A percentile compares a stretch with the other conserved stretches of the same genome.
phyloP scores from a whole-genome alignment of 2,329 filamentous ascomycete genomes.

The Botrytis tulipae region DNA sequence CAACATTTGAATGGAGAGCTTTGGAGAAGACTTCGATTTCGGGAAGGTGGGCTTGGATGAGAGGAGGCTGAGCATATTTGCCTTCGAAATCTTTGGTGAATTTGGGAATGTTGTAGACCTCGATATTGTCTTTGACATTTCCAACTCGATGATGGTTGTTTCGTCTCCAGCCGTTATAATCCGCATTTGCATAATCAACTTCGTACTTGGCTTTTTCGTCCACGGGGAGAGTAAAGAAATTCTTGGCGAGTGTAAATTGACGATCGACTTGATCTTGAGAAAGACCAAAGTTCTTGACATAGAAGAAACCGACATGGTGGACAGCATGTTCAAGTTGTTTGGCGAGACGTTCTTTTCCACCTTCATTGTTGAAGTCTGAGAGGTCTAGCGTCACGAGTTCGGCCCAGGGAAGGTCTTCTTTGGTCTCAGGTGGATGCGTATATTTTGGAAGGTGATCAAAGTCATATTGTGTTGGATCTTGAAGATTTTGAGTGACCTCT shows the following conservation, averaged over 20 bases:
- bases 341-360: slow-evolving; percentile 51
- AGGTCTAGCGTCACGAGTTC: slow-evolving; percentile 56
- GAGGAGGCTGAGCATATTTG: slow-evolving; percentile 43
- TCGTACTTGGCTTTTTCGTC: slow-evolving; percentile 60
- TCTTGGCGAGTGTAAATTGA: slow-evolving; percentile 60
- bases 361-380: slow-evolving; percentile 46
- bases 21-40: slow-evolving; percentile 54
- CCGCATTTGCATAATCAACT: slow-evolving; percentile 49
- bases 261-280: slow-evolving; percentile 57
- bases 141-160: slow-evolving; percentile 39
- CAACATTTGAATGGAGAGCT: slow-evolving; percentile 52
- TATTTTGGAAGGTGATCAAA: slow-evolving; percentile 42
- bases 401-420: slow-evolving; percentile 47
- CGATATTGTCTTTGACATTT: slow-evolving; percentile 49
- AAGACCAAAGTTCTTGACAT: slow-evolving; percentile 62
- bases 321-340: slow-evolving; percentile 53
- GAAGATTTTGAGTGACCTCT: slow-evolving; percentile 20
- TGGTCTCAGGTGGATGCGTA: slow-evolving; percentile 48
- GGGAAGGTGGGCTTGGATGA: slow-evolving; percentile 49
- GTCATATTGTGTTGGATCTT: slow-evolving; percentile 28
- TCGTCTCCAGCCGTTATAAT: slow-evolving; percentile 57
- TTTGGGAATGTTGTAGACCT: slow-evolving; percentile 61
- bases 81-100: slow-evolving; percentile 50
- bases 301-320: slow-evolving; percentile 56
- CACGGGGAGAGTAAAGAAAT: slow-evolving; percentile 54